phyloP scores from a whole-genome alignment of 495 filamentous ascomycete genomes.

The Pseudoneurospora amorphoporcata region DNA sequence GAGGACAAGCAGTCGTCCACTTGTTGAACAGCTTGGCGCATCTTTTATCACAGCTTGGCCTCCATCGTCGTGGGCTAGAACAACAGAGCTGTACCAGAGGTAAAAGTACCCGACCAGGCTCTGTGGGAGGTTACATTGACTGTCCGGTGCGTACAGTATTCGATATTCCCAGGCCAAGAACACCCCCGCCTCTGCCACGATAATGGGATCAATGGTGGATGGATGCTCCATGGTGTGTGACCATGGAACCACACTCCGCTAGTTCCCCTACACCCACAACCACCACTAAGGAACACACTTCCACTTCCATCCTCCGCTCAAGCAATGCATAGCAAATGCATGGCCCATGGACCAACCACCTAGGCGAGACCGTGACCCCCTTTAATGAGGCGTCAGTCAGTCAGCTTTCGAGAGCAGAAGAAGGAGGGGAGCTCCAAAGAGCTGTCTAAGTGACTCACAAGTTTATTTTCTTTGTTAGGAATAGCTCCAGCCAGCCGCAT shows the following conservation, averaged over 20 bases:
- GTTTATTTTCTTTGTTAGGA: neutral
- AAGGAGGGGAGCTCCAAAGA: neutral
- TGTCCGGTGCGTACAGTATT: neutral
- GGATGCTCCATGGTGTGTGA: neutral
- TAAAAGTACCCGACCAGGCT: neutral
- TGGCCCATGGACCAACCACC: neutral
- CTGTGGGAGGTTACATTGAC: neutral
- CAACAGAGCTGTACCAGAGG: neutral
- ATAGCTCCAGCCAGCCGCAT: neutral
- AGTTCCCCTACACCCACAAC: neutral
- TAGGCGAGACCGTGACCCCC: neutral
- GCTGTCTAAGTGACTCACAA: neutral
- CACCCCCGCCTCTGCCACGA: neutral
- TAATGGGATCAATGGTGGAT: neutral
- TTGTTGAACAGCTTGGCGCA: neutral
- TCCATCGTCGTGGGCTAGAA: neutral
- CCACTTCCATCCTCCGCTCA: neutral
- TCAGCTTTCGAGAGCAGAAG: neutral
- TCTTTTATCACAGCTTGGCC: neutral
- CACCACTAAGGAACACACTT: neutral
- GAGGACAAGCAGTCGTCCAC: neutral
- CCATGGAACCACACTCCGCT: neutral
- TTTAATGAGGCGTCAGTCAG: neutral
- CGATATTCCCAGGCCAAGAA: neutral
- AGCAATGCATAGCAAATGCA: neutral